Evolutionary conservation across 2,329 filamentous ascomycete genomes (phyloP), one percentile per base, ranked within the genome.

Genomic region (Elsinoe arachidis): DNA sequence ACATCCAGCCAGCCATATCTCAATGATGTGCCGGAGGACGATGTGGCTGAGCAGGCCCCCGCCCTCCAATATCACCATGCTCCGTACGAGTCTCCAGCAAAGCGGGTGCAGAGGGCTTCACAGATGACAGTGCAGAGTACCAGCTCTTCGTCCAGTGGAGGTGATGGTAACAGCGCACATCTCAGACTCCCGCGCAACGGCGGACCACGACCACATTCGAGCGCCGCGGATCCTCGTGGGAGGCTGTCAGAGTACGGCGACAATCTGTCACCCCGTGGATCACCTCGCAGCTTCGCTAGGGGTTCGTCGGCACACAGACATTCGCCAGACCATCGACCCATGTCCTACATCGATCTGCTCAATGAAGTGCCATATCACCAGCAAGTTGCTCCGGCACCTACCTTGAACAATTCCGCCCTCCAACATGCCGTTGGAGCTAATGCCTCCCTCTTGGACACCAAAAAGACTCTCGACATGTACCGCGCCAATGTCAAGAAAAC

Each of bases 401-500:
- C 81, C 26, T 78, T 95, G 59, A 88, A 95, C 71, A 96, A 97
- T 68, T 84, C 87, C 10, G 81, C 87, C 61, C 76, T 99, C 51
- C 86, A 89, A 60, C 84, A 80, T 57, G 85, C 82, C 14, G 85
- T 99, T 21, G 93, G 93, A 44, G 87, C 83, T 68, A 95, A 95
- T 74, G 92, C 92, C 2, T 96, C 91, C 17, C 79, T 99, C 11
- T 80, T 99, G 30, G 91, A 90, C 67, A 86, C 89, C 34, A 88
- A 92, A 68, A 91, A 97, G 74, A 99, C 93, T 1, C 81, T 99
- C 51, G 91, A 97, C 57, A 96, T 97, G 92, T 99, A 99, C 71
- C 83, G 92, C 44, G 86, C 87, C 57, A 99, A 97, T 67, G 89
- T 96, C 59, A 97, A 96, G 76, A 99, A 99, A 76, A 95, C 93